phyloP scores from a whole-genome alignment of 129 eudicot genomes.

The Oenanthe sinensis region DNA sequence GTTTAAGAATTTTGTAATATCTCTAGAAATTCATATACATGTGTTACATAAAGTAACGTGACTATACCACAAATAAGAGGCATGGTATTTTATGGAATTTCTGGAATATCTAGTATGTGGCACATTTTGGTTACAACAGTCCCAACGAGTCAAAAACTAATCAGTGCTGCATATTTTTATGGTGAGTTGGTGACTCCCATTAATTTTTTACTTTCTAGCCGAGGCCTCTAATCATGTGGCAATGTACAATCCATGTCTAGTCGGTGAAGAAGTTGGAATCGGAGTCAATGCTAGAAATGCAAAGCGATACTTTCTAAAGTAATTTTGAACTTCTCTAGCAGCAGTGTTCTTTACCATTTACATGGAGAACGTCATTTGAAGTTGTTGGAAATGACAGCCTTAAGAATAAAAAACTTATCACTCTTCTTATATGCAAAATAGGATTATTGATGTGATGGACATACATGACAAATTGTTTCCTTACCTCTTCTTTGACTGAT shows the following conservation, averaged over 20 bases:
- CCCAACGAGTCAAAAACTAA: no score
- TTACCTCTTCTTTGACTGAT: neutral
- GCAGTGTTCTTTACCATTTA: neutral
- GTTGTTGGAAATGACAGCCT: neutral
- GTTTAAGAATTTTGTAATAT: neutral
- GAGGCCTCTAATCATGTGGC: constrained; percentile 98
- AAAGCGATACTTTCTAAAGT: constrained; percentile 70
- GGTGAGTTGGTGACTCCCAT: no score
- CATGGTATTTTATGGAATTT: no score
- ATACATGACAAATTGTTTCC: neutral
- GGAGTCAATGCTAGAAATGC: constrained; percentile 72
- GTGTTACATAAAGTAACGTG: no score
- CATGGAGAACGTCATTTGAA: neutral
- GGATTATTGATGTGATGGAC: neutral
- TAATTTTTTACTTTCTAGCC: constrained; percentile 34
- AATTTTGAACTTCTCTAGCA: constrained; percentile 6
- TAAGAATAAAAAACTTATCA: neutral
- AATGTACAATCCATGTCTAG: constrained; percentile 92
- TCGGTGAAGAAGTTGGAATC: constrained; percentile 91
- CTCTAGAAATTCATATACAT: neutral
- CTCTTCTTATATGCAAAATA: neutral
- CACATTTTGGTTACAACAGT: no score
- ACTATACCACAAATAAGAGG: no score
- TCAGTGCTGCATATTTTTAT: no score
- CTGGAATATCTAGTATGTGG: no score